Evolutionary conservation across 192 early-diverging fungal species (phyloP).

Genomic region (Spinellus fusiger): DNA sequence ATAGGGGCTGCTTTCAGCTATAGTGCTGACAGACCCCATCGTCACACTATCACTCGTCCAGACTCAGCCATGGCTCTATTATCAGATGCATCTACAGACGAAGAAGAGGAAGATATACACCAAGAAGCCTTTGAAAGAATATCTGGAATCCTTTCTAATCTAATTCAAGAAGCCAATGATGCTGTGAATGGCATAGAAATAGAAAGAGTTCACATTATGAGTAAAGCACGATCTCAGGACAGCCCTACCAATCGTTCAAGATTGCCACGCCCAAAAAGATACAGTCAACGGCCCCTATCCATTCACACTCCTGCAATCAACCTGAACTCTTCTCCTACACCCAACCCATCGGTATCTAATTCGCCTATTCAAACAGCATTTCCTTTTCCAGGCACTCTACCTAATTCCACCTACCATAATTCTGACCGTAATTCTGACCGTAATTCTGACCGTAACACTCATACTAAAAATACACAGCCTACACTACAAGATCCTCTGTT

Average conservation of each 20-base stretch:
- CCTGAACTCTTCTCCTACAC: neutral
- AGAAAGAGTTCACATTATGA: slow-evolving; percentile 5
- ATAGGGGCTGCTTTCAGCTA: neutral
- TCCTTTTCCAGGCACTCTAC: neutral
- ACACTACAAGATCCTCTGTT: slow-evolving; percentile 5
- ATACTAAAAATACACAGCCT: neutral
- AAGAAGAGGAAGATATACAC: slow-evolving; percentile 10
- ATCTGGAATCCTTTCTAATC: slow-evolving; percentile 22
- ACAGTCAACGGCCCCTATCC: neutral
- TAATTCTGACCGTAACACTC: neutral
- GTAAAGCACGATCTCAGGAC: neutral
- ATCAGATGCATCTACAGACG: slow-evolving; percentile 7
- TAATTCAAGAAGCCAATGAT: slow-evolving; percentile 28
- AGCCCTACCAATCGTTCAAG: neutral
- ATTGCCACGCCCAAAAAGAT: slow-evolving; percentile 10
- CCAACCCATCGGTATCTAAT: neutral
- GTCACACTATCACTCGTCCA: slow-evolving; percentile 8
- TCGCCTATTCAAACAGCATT: neutral
- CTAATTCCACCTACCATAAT: neutral
- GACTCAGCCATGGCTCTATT: slow-evolving; percentile 14
- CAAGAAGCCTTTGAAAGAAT: slow-evolving; percentile 25
- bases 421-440: neutral
- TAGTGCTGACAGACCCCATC: neutral
- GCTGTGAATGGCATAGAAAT: slow-evolving; percentile 17
- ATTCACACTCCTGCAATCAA: neutral